Evolutionary conservation across 108 stramenopile species (phyloP).

Genomic region (Skeletonema costatum): DNA sequence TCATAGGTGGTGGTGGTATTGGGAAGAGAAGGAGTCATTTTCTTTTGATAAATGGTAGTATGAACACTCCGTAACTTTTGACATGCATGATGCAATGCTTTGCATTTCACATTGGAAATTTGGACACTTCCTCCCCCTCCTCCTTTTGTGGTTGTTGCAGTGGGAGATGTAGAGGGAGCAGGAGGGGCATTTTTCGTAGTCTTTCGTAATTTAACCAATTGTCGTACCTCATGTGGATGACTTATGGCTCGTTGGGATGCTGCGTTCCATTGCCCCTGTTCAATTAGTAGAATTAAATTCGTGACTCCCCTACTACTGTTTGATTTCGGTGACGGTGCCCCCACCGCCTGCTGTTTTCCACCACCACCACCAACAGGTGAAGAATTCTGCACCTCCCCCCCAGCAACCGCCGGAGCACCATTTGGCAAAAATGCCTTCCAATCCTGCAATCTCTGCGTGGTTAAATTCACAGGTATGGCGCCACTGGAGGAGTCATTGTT

Average conservation of each 20-base stretch:
- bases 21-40: background rate
- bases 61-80: conserved; percentile 77
- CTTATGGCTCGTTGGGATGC: conserved; percentile 35
- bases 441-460: conserved; percentile 27
- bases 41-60: conserved; percentile 38
- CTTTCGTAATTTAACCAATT: conserved; percentile 47
- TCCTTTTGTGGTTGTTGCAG: too few relatives aligned
- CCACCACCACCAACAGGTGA: background rate
- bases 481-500: background rate
- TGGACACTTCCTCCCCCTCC: conserved; percentile 20
- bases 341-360: background rate
- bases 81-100: conserved; percentile 87
- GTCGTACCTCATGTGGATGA: conserved; percentile 43
- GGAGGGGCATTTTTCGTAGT: conserved; percentile 22
- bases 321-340: too few relatives aligned
- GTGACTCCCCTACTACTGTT: conserved; percentile 6
- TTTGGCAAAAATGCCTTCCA: conserved; percentile 21
- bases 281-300: conserved; percentile 46
- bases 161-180: background rate
- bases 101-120: conserved; percentile 73
- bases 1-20: background rate
- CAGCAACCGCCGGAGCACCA: background rate
- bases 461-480: conserved; percentile 18
- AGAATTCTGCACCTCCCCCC: background rate
- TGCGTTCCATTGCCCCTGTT: conserved; percentile 32